phyloP scores from a whole-genome alignment of 495 filamentous ascomycete species.

The Aspergillus saccharolyticus region DNA sequence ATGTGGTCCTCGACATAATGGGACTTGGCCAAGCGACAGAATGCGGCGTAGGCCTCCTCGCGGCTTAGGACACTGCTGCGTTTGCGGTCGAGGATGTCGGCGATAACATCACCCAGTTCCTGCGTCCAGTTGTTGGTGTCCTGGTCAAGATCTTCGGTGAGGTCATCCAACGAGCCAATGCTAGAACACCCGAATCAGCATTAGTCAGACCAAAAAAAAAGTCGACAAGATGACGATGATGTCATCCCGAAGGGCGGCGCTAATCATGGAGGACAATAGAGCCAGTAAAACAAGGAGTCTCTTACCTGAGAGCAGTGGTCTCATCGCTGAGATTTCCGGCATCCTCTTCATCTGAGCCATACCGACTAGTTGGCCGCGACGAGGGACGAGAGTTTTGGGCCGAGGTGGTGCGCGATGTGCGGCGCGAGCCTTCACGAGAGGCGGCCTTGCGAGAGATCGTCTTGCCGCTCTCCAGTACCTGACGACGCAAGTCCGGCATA shows the following conservation, averaged over 20 bases:
- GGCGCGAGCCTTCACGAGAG: constrained; percentile 61
- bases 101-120: constrained; percentile 64
- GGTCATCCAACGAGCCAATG: constrained; percentile 54
- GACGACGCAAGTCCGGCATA: constrained; percentile 64
- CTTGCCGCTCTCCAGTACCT: constrained; percentile 78
- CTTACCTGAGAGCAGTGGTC: constrained; percentile 60
- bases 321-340: constrained; percentile 59
- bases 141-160: constrained; percentile 51
- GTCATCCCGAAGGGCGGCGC: constrained; percentile 8
- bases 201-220: constrained; percentile 13
- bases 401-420: constrained; percentile 59
- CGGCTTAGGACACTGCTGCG: constrained; percentile 74
- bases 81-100: constrained; percentile 83
- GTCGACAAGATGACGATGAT: constrained; percentile 10
- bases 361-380: constrained; percentile 51
- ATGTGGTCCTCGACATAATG: constrained; percentile 70
- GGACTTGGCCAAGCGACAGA: constrained; percentile 65
- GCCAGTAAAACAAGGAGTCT: constrained; percentile 10
- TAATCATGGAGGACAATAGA: neutral
- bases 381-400: constrained; percentile 57
- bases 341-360: constrained; percentile 76
- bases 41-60: constrained; percentile 65
- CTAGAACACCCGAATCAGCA: constrained; percentile 16
- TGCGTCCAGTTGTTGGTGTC: constrained; percentile 55
- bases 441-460: constrained; percentile 88